Evolutionary conservation across 2,329 filamentous ascomycete genomes (phyloP), one percentile per base, ranked within the genome.

Genomic region (Pseudogymnoascus sp.): DNA sequence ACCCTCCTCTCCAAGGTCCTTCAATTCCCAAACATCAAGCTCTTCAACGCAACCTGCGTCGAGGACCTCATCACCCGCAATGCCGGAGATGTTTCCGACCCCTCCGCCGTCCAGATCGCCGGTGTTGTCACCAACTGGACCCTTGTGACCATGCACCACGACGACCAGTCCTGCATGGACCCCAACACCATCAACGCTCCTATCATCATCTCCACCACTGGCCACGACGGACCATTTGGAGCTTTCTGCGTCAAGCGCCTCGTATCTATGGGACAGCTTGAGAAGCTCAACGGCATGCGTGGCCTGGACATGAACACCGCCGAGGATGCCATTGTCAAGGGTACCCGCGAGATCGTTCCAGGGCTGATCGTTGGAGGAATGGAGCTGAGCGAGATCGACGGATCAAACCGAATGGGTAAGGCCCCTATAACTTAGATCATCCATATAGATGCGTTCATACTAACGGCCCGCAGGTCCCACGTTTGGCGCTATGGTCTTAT

Each of bases 51-150:
- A 38, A 96, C 93, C 37, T 83, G 89, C 19, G 92, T 97, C 46
- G 93, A 97, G 78, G 92, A 97, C 72, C 81, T 97, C 67, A 93
- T 97, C 77, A 96, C 92, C 19, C 89, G 92, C 50, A 76, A 78
- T 56, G 73, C 76, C 44, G 78, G 76, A 40, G 78, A 80, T 19
- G 4, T 33, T 9, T 4, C 33, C 59, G 78, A 75, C 62, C 73
- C 76, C 1, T 77, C 77, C 1, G 77, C 79, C 9, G 77, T 96
- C 46, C 86, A 89, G 67, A 87, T 96, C 68, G 89, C 91, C 7
- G 92, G 92, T 71, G 92, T 96, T 1, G 93, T 97, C 63, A 96
- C 91, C 72, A 97, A 97, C 83, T 97, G 92, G 92, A 96, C 92
- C 1, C 83, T 96, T 26, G 92, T 96, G 59, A 85, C 88, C 46